A percentile compares a stretch with the other conserved stretches of the same genome.
Evolutionary conservation across 495 filamentous ascomycete genomes (phyloP).

Genomic region (Aeminium ludgeri): DNA sequence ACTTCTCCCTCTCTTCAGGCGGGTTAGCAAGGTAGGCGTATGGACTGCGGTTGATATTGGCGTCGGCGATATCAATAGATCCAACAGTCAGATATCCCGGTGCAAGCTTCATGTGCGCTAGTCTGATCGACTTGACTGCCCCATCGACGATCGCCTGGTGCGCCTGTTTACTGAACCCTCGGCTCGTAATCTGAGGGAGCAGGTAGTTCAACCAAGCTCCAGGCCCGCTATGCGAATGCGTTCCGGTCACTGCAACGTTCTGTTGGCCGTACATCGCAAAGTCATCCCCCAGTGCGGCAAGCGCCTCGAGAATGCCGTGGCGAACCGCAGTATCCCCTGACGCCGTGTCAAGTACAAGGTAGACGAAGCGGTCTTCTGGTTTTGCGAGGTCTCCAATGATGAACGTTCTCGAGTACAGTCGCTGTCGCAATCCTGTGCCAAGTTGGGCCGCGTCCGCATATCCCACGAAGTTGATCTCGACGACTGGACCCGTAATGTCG

Average conservation of each 20-base stretch:
- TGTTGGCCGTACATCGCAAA: slow-evolving; percentile 62
- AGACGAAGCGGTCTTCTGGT: slow-evolving; percentile 61
- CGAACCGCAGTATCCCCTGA: slow-evolving; percentile 83
- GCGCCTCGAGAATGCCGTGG: slow-evolving; percentile 63
- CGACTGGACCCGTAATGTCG: slow-evolving; percentile 91
- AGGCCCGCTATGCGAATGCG: slow-evolving; percentile 85
- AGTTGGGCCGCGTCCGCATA: slow-evolving; percentile 80
- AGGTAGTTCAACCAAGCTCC: slow-evolving; percentile 95
- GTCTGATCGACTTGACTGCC: slow-evolving; percentile 58
- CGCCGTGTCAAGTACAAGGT: slow-evolving; percentile 75
- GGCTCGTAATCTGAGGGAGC: slow-evolving; percentile 80
- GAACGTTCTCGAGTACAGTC: slow-evolving; percentile 80
- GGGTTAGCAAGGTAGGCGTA: slow-evolving; percentile 89
- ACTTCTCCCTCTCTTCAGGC: slow-evolving; percentile 53
- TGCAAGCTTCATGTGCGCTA: slow-evolving; percentile 60
- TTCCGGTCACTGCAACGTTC: slow-evolving; percentile 83
- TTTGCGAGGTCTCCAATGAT: slow-evolving; percentile 57
- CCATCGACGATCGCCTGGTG: slow-evolving; percentile 86
- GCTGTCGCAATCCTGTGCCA: slow-evolving; percentile 74
- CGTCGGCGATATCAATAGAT: slow-evolving; percentile 54
- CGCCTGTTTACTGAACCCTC: slow-evolving; percentile 76
- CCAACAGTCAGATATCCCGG: slow-evolving; percentile 59
- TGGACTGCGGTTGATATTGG: slow-evolving; percentile 80
- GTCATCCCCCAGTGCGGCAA: slow-evolving; percentile 46
- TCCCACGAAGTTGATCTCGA: slow-evolving; percentile 81